Base-by-base conservation (phyloP, 148 eudicot species). In the Rhododendron simsii region DNA sequence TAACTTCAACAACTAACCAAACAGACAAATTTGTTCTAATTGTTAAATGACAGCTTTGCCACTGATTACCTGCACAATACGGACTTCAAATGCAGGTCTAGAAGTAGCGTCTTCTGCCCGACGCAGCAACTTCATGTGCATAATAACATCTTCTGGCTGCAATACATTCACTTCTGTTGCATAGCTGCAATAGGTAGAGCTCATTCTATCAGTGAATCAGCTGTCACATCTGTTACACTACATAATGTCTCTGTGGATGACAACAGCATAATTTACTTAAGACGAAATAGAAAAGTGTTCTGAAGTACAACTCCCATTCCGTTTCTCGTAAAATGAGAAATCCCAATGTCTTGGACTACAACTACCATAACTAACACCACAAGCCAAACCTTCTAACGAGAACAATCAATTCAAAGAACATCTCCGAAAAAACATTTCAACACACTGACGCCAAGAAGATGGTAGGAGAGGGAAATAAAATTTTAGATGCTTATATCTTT, bases 161-260 rank as follows among this genome's bases (percentile, higher is more conserved):
- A 93, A 96, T 83, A 91, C 90, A 81, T 96, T 94, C 82, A 96
- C 93, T 89, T 94, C 95, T 91, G 91, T 81, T 9, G 95, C 98
- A 88, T 96, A 96, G 59, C 98, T 96, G 65, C 88, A 83, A 67
- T 33, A 28, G 45, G 55, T 16, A 20, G 61, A 48, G 30, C 3
- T 39, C 53, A 45, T 21, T 14, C 39, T 18, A 26, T 23, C 11
- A 82, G 44, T 53, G 21, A 37, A 37, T 59, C 35, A 73, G 47
- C 77, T 3, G 28, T 30, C 59, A 10, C 44, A 75, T 20, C 57
- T 55, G 21, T 18, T 18, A 39, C 45, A 37, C 28, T 74, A 65
- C 39, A 67, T 86, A 69, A 39, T 41, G 57, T 16, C 61, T 55
- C 61, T 5, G 61, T 15, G 61, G 61, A 74, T 28, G 12, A 69